Conservation (phyloP, 352 stramenopile genomes). For the Phytophthora pseudosyringae region DNA sequence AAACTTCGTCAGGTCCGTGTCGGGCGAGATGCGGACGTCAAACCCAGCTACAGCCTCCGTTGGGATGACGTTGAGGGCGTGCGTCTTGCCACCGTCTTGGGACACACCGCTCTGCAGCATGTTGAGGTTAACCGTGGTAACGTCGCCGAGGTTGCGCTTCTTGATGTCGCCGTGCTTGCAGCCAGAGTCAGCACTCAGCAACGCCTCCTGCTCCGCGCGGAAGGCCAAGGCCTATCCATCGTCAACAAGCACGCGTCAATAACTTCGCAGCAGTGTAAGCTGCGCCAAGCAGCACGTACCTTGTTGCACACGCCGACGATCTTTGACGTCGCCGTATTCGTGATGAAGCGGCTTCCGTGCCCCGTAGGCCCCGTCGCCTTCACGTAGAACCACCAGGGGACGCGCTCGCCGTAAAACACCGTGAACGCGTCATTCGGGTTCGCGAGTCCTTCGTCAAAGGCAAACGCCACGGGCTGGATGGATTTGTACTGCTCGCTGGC, state of each 20-base stretch:
- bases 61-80: conserved; percentile 95
- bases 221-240: conserved; percentile 76
- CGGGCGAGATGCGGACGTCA: conserved; percentile 94
- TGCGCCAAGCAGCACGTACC: conserved; percentile 22
- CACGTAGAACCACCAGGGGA: conserved; percentile 93
- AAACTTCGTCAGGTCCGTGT: conserved; percentile 87
- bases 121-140: conserved; percentile 96
- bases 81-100: conserved; percentile 79
- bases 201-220: conserved; percentile 87
- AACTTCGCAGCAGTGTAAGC: background rate
- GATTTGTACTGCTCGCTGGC: conserved; percentile 83
- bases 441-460: conserved; percentile 95
- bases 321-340: conserved; percentile 94
- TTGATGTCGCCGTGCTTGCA: conserved; percentile 94
- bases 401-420: conserved; percentile 96
- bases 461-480: conserved; percentile 86
- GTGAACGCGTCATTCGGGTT: conserved; percentile 91
- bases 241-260: conserved; percentile 1
- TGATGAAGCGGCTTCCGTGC: conserved; percentile 94
- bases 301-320: conserved; percentile 90
- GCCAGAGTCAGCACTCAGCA: conserved; percentile 69
- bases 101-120: conserved; percentile 91
- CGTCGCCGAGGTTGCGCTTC: conserved; percentile 93
- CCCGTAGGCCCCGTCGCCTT: conserved; percentile 74
- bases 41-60: conserved; percentile 91